phyloP scores from a whole-genome alignment of 352 stramenopile genomes.

The Phytophthora boehmeriae region DNA sequence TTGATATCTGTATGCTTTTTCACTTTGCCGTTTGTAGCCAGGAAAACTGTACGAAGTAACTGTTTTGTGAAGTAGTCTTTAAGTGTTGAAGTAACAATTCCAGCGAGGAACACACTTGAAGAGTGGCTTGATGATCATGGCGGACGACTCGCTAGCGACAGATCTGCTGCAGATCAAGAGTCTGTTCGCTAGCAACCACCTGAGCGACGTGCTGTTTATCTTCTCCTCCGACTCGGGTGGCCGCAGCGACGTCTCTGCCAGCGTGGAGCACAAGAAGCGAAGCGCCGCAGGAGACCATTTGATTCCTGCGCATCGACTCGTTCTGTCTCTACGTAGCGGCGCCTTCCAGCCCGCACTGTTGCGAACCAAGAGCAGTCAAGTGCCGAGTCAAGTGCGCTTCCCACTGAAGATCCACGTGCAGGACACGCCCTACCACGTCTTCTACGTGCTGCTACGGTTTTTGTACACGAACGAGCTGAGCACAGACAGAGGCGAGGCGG shows the following conservation, averaged over 20 bases:
- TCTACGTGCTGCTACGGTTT: constrained; percentile 70
- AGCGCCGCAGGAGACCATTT: constrained; percentile 38
- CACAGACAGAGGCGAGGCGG: constrained; percentile 1
- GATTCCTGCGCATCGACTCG: constrained; percentile 75
- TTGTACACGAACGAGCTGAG: constrained; percentile 80
- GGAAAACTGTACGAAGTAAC: neutral
- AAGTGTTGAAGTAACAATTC: too few species aligned
- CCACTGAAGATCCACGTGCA: constrained; percentile 84
- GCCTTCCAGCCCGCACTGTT: constrained; percentile 72
- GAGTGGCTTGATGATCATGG: constrained; percentile 1
- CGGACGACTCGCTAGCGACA: constrained; percentile 38
- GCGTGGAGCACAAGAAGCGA: constrained; percentile 9
- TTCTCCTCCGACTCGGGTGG: constrained; percentile 50
- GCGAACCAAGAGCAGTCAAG: constrained; percentile 69
- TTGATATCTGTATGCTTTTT: constrained; percentile 11
- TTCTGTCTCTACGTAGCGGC: constrained; percentile 76
- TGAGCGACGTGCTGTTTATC: constrained; percentile 84
- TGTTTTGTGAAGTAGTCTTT: constrained; percentile 2
- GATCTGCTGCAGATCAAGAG: constrained; percentile 62
- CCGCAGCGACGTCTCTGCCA: neutral
- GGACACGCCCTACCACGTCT: constrained; percentile 78
- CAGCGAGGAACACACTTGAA: constrained; percentile 12
- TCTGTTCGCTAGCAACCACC: constrained; percentile 72
- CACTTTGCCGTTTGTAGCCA: constrained; percentile 1
- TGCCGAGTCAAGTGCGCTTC: constrained; percentile 72